phyloP scores from a whole-genome alignment of 768 basidiomycete species.

The Panus rudis region DNA sequence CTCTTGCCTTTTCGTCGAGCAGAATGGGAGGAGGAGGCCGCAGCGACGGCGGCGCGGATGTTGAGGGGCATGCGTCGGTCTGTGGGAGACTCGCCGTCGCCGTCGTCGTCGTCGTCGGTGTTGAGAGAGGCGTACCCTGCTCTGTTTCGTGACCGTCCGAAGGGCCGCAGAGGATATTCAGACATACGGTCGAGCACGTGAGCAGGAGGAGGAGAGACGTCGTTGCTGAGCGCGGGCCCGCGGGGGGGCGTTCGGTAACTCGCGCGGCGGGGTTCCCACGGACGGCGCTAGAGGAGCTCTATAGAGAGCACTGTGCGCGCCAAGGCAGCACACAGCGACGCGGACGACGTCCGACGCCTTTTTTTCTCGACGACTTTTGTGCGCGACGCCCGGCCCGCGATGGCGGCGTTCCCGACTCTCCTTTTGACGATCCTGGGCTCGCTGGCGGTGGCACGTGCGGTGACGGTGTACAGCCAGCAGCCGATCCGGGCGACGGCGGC shows the following conservation, averaged over 20 bases:
- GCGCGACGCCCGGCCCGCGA: not conserved
- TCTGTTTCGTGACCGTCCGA: conserved; percentile 45
- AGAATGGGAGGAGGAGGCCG: conserved; percentile 21
- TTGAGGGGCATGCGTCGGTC: conserved; percentile 25
- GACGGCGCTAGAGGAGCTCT: too few species aligned
- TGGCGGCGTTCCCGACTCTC: conserved; percentile 1
- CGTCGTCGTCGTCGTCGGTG: conserved; percentile 24
- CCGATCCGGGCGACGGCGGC: conserved; percentile 4
- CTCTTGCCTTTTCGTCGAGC: conserved; percentile 35
- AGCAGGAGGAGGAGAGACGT: too few species aligned
- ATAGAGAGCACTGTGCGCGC: too few species aligned
- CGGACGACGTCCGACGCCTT: not conserved
- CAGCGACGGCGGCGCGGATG: conserved; percentile 27
- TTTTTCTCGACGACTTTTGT: conserved; percentile 1
- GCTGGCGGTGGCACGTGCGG: conserved; percentile 2
- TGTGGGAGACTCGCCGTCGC: conserved; percentile 12
- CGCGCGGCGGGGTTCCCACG: too few species aligned
- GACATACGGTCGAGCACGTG: conserved; percentile 40
- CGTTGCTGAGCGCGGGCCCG: too few species aligned
- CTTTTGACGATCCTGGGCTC: conserved; percentile 8
- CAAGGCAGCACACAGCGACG: too few species aligned
- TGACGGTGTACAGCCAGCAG: conserved; percentile 25
- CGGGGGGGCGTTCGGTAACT: too few species aligned
- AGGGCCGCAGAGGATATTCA: conserved; percentile 63
- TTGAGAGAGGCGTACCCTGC: conserved; percentile 40